Conservation (phyloP, 345 rosid genomes). For the Raphanus raphanistrum region DNA sequence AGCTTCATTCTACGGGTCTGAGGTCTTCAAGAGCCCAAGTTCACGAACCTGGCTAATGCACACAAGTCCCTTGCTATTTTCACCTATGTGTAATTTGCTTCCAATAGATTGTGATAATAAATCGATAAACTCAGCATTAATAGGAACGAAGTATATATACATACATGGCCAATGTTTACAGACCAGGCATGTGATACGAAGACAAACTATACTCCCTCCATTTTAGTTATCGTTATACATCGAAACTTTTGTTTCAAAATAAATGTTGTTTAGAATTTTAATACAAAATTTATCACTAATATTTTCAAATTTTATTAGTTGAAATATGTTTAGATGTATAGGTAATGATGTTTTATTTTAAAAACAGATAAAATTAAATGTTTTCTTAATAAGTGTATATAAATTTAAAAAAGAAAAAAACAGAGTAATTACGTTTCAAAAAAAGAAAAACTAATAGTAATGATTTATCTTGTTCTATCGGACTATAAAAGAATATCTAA, state of each 20-base stretch:
- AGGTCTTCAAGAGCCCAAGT: not conserved
- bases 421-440: too few species aligned
- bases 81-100: not conserved
- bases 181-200: slow-evolving; percentile 27
- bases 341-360: too few species aligned
- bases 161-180: not conserved
- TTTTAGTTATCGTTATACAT: too few species aligned
- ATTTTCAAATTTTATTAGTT: too few species aligned
- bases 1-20: not conserved
- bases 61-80: not conserved
- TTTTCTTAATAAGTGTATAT: too few species aligned
- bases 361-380: too few species aligned
- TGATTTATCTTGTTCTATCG: not conserved
- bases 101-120: not conserved
- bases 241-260: too few species aligned
- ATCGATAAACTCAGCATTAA: not conserved
- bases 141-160: not conserved
- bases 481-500: not conserved
- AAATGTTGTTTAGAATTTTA: too few species aligned
- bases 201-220: too few species aligned
- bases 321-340: too few species aligned
- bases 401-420: too few species aligned
- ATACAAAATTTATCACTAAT: too few species aligned
- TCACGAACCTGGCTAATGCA: not conserved
- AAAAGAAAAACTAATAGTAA: not conserved